Evolutionary conservation across 192 early-diverging fungal species (phyloP).

Genomic region (Neocallimastix lanati): DNA sequence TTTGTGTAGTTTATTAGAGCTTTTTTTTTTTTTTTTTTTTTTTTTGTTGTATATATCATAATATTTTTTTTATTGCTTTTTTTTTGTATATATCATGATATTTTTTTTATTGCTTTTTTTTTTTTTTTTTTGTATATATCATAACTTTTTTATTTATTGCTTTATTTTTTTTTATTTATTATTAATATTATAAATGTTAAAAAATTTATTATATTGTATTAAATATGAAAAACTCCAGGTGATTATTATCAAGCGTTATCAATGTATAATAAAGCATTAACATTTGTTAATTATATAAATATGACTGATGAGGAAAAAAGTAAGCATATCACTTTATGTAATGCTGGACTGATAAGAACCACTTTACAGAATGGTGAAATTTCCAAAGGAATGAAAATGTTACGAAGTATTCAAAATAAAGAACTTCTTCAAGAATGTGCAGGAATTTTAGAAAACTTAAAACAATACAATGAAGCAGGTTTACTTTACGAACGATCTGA

Average conservation of each 20-base stretch:
- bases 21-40: no score
- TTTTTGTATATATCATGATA: no score
- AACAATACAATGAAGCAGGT: conserved; percentile 23
- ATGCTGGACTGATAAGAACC: conserved; percentile 18
- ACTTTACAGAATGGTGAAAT: conserved; percentile 29
- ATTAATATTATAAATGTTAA: not conserved
- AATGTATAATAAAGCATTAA: conserved; percentile 30
- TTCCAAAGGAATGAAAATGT: conserved; percentile 25
- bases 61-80: no score
- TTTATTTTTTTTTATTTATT: no score
- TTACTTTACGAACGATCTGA: conserved; percentile 18
- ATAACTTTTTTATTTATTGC: no score
- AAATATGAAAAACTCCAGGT: not conserved
- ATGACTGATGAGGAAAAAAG: conserved; percentile 6
- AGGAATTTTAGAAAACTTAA: conserved; percentile 22
- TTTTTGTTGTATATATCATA: no score
- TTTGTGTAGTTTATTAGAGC: no score
- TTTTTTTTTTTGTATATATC: no score
- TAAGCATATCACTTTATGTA: conserved; percentile 20
- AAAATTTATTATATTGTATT: no score
- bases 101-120: no score
- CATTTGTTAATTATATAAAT: not conserved
- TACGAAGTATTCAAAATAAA: conserved; percentile 14
- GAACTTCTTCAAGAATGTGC: conserved; percentile 26
- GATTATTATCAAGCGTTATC: conserved; percentile 16